Base-by-base conservation (phyloP, 2,329 filamentous ascomycete species). In the Talaromyces sp. region DNA sequence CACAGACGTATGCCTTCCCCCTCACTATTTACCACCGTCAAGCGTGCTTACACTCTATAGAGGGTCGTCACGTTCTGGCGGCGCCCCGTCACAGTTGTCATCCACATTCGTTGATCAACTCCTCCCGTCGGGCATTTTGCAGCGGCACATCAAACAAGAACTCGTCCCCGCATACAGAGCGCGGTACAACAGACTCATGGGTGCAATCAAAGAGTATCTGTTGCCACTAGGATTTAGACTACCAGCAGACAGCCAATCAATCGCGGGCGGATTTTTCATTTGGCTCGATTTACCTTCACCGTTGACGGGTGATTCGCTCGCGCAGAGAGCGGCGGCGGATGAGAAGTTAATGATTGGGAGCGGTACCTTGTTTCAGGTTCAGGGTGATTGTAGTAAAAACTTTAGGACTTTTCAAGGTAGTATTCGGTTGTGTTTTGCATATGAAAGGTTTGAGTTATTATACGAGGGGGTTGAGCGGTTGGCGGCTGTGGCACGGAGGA, bases 261-360 rank as follows among this genome's bases (percentile, higher is more conserved):
- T 88, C 2, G 88, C 88, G 33, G 92, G 92, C 0, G 92, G 92
- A 0, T 96, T 93, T 73, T 96, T 96, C 73, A 79, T 96, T 55
- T 96, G 92, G 92, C 75, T 96, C 28, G 82, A 80, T 1, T 74
- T 96, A 4, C 87, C 88, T 0, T 66, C 73, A 66, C 61, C 71
- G 50, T 76, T 88, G 60, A 79, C 81, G 8, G 86, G 83, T 39
- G 77, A 76, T 35, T 80, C 82, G 7, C 78, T 92, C 35, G 84
- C 84, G 6, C 76, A 81, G 67, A 79, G 80, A 42, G 88, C 88
- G 16, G 77, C 82, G 69, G 76, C 80, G 23, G 84, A 88, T 61
- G 88, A 90, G 73, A 85, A 86, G 54, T 73, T 96, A 62, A 81
- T 87, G 28, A 80, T 95, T 23, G 89, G 87, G 25, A 80, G 83